phyloP scores from a whole-genome alignment of 75 land plant species.

The Gnetum montanum region DNA sequence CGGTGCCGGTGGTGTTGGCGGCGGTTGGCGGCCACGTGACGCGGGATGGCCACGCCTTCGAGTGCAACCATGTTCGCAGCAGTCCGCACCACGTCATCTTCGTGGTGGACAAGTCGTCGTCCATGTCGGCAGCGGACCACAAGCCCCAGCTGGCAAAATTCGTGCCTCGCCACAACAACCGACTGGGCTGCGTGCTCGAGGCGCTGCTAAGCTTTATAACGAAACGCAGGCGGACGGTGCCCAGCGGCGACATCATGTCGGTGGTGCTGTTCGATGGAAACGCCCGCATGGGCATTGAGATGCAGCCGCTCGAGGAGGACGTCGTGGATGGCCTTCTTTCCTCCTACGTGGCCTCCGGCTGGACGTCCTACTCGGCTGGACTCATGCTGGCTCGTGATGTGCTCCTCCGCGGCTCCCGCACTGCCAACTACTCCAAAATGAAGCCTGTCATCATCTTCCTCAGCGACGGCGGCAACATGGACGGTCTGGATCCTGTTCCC shows the following conservation, averaged over 20 bases:
- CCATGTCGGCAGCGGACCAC: slow-evolving; percentile 2
- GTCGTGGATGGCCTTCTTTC: slow-evolving; percentile 10
- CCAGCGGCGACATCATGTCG: slow-evolving; percentile 8
- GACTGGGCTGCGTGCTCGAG: slow-evolving; percentile 18
- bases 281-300: background rate
- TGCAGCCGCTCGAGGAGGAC: slow-evolving; percentile 1
- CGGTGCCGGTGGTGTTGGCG: background rate
- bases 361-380: slow-evolving; percentile 17
- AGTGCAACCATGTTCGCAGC: slow-evolving; percentile 17
- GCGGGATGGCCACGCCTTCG: slow-evolving; percentile 26
- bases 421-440: slow-evolving; percentile 1
- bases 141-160: slow-evolving; percentile 14
- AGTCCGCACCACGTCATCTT: slow-evolving; percentile 26
- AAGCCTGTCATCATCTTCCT: slow-evolving; percentile 19
- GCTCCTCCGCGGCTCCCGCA: background rate
- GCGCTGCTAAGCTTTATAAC: slow-evolving; percentile 18
- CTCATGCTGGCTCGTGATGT: no score
- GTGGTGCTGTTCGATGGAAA: slow-evolving; percentile 16
- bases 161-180: background rate
- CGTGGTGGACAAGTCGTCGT: slow-evolving; percentile 25
- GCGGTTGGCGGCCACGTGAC: slow-evolving; percentile 11
- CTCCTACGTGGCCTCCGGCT: background rate
- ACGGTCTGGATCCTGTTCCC: slow-evolving; percentile 6
- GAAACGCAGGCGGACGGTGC: background rate
- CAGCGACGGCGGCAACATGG: slow-evolving; percentile 21